These are phyloP conservation scores for Cenchrus fungigraminus DNA, from an alignment of 176 grass and related monocot genomes.

Conservation along the genomic window DNA sequence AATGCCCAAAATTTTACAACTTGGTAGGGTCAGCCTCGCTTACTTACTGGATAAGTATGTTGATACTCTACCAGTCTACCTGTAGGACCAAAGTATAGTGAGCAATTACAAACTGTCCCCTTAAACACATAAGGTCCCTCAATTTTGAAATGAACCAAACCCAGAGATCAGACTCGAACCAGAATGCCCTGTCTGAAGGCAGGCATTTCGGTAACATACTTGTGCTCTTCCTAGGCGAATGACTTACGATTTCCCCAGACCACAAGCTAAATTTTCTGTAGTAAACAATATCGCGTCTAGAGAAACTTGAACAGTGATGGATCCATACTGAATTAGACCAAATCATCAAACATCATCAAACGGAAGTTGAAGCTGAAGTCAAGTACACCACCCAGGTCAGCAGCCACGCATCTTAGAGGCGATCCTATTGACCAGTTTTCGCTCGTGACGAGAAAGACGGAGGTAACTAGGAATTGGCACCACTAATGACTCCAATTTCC, in stretches of 20 bases:
- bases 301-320: neutral
- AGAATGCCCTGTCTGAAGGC: too few relatives aligned
- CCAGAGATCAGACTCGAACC: too few relatives aligned
- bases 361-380: neutral
- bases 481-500: neutral
- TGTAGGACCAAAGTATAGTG: neutral
- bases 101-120: neutral
- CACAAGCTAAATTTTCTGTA: neutral
- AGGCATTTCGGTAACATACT: neutral
- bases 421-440: neutral
- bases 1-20: neutral
- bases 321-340: neutral
- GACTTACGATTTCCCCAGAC: neutral
- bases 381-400: neutral
- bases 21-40: neutral
- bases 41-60: neutral
- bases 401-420: neutral
- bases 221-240: neutral
- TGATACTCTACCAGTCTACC: neutral
- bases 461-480: neutral
- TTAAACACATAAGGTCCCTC: neutral
- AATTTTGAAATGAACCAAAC: constrained; percentile 4
- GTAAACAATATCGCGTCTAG: neutral
- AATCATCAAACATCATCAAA: neutral
- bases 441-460: neutral